phyloP scores from a whole-genome alignment of 2,329 filamentous ascomycete genomes.

The Sordariomycetes sp. region DNA sequence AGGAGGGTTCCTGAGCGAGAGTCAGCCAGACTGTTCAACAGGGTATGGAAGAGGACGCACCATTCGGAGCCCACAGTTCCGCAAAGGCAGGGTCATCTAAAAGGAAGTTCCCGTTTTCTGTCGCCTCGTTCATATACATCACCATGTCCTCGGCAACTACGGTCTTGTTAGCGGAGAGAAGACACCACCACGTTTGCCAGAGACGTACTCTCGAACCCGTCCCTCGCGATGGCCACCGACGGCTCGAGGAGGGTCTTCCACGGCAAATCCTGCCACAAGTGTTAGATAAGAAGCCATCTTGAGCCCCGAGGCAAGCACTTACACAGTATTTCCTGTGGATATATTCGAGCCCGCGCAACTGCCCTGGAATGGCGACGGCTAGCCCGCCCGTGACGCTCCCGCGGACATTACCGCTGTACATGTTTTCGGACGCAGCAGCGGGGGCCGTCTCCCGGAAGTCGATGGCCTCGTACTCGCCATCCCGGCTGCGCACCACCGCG shows the following conservation, averaged over 20 bases:
- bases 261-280: slow-evolving; percentile 28
- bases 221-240: slow-evolving; percentile 60
- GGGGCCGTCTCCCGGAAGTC: slow-evolving; percentile 89
- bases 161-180: slow-evolving; percentile 9
- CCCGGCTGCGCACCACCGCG: slow-evolving; percentile 62
- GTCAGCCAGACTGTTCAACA: not conserved
- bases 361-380: slow-evolving; percentile 60
- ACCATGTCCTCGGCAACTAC: slow-evolving; percentile 63
- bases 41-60: slow-evolving; percentile 12
- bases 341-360: slow-evolving; percentile 69
- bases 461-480: slow-evolving; percentile 74
- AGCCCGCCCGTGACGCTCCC: slow-evolving; percentile 64
- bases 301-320: slow-evolving; percentile 10
- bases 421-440: slow-evolving; percentile 68
- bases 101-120: slow-evolving; percentile 47
- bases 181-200: not conserved
- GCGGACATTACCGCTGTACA: slow-evolving; percentile 64
- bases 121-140: slow-evolving; percentile 51
- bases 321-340: slow-evolving; percentile 64
- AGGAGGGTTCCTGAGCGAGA: slow-evolving; percentile 42
- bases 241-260: slow-evolving; percentile 67
- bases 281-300: not conserved
- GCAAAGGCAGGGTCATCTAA: slow-evolving; percentile 70
- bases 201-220: slow-evolving; percentile 52
- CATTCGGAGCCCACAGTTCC: slow-evolving; percentile 78